Evolutionary conservation across 306 rosid genomes (phyloP).

Genomic region (Inga oerstediana): DNA sequence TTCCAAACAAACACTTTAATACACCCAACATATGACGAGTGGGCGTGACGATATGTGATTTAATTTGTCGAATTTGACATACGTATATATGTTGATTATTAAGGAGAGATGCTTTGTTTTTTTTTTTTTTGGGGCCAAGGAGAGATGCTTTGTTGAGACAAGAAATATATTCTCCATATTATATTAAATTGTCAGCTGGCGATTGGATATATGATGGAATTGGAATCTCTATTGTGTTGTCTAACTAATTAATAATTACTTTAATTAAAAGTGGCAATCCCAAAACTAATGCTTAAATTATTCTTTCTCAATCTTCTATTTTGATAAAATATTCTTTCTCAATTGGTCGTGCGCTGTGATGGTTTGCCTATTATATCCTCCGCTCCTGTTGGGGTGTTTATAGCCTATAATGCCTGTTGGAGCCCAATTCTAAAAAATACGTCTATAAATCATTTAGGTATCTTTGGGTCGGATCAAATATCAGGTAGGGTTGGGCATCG

Average conservation of each 20-base stretch:
- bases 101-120: constrained; percentile 1
- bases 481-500: no score
- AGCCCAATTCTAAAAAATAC: no score
- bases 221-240: not conserved
- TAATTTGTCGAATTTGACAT: not conserved
- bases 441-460: no score
- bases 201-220: constrained; percentile 11
- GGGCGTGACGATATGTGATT: constrained; percentile 2
- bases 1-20: no score
- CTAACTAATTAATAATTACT: not conserved
- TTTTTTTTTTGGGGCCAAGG: no score
- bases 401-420: no score
- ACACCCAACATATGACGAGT: not conserved
- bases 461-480: no score
- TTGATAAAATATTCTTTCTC: not conserved
- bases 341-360: not conserved
- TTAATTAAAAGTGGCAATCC: constrained; percentile 2
- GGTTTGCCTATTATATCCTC: not conserved
- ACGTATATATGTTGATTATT: not conserved
- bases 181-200: not conserved
- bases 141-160: constrained; percentile 19
- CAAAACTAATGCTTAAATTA: constrained; percentile 1
- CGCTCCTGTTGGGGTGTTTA: no score
- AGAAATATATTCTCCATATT: constrained; percentile 32
- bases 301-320: not conserved